Conservation (phyloP, 164 flowering plant species). For the Saururus chinensis region DNA sequence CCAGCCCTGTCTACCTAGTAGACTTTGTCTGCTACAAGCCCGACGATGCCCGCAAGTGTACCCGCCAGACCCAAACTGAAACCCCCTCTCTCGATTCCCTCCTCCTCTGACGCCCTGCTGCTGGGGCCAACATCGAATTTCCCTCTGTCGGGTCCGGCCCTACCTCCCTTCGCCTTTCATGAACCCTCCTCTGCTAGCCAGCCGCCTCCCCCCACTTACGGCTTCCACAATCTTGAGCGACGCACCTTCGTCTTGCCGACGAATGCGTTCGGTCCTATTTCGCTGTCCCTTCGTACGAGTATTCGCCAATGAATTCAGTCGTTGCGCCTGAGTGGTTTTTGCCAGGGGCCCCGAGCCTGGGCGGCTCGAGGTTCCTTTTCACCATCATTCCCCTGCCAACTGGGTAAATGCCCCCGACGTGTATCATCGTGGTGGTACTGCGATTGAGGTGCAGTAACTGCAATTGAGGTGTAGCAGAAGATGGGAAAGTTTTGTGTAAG, state of each 20-base stretch:
- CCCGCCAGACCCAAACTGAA: constrained; percentile 22
- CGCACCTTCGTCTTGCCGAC: constrained; percentile 74
- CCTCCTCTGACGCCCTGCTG: background rate
- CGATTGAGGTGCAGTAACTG: background rate
- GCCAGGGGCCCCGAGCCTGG: constrained; percentile 9
- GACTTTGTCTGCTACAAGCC: constrained; percentile 71
- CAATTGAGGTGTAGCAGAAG: no score
- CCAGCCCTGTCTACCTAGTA: constrained; percentile 63
- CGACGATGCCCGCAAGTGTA: constrained; percentile 49
- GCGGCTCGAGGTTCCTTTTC: constrained; percentile 11
- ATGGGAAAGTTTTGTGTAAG: no score
- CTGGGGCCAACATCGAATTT: no score
- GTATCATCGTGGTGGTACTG: background rate
- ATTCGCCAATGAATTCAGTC: constrained; percentile 13
- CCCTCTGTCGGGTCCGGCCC: background rate
- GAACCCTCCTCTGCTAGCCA: constrained; percentile 27
- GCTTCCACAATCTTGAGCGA: constrained; percentile 89
- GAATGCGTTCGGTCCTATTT: constrained; percentile 78
- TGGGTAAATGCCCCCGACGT: constrained; percentile 26
- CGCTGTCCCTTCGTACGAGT: constrained; percentile 78
- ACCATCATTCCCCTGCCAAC: constrained; percentile 11
- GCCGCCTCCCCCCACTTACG: constrained; percentile 56
- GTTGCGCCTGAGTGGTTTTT: constrained; percentile 17
- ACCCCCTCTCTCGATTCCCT: background rate
- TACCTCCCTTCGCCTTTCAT: constrained; percentile 10